Percentiles rank a stretch among this genome's conserved stretches.
These are phyloP conservation scores for Tylopilus sp. DNA, from an alignment of 1,284 basidiomycete species.

Conservation along the genomic window DNA sequence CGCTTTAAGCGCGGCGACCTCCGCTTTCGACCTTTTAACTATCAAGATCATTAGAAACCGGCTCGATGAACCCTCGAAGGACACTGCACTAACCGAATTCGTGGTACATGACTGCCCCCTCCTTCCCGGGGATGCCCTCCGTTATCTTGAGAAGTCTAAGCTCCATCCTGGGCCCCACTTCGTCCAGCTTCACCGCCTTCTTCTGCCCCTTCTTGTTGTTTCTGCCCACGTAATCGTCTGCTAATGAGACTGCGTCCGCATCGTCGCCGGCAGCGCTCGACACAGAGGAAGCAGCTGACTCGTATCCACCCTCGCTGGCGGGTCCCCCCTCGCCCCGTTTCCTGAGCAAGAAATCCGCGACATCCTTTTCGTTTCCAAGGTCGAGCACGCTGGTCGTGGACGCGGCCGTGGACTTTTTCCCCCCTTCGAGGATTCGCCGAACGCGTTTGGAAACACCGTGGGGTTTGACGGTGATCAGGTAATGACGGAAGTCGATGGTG, in stretches of 20 bases:
- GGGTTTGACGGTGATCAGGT: constrained; percentile 91
- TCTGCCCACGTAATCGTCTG: constrained; percentile 91
- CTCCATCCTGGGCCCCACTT: constrained; percentile 96
- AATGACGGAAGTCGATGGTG: constrained; percentile 93
- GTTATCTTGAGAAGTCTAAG: constrained; percentile 90
- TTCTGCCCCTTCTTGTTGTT: constrained; percentile 90
- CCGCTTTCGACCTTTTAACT: constrained; percentile 83
- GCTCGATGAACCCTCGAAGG: constrained; percentile 1
- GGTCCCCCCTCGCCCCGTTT: constrained; percentile 63
- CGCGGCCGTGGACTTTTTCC: constrained; percentile 39
- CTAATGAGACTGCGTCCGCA: constrained; percentile 75
- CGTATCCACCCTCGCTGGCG: constrained; percentile 72
- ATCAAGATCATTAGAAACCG: constrained; percentile 14
- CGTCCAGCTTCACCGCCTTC: constrained; percentile 88
- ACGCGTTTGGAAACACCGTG: constrained; percentile 92
- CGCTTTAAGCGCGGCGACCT: constrained; percentile 61
- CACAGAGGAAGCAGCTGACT: constrained; percentile 70
- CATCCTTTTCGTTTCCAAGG: constrained; percentile 86
- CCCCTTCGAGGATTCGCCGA: constrained; percentile 81
- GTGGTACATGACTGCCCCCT: constrained; percentile 88
- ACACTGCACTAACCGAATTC: constrained; percentile 71
- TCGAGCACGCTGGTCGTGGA: constrained; percentile 58
- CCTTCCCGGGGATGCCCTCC: constrained; percentile 88
- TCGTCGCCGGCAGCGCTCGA: constrained; percentile 85
- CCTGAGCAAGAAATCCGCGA: constrained; percentile 91